Evolutionary conservation across 139 green algal genomes (phyloP).

Genomic region (Ettlia oleoabundans): DNA sequence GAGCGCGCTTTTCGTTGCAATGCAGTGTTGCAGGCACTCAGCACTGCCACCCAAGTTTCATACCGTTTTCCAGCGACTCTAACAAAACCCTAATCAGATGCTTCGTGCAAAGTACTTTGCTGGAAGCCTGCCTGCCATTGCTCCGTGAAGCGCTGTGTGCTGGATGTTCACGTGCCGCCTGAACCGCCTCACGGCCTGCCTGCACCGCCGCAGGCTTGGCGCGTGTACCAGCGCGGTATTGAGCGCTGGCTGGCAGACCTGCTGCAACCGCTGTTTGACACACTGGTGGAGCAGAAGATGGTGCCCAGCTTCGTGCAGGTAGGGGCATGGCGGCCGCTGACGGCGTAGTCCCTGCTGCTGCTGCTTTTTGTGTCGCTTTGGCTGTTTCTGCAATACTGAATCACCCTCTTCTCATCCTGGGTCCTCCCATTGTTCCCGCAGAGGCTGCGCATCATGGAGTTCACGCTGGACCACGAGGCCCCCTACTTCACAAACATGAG

Average conservation of each 20-base stretch:
- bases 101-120: no score
- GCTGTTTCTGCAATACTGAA: no score
- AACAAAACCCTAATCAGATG: no score
- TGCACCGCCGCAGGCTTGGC: slow-evolving; percentile 87
- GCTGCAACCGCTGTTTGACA: slow-evolving; percentile 94
- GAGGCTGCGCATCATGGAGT: slow-evolving; percentile 88
- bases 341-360: not conserved
- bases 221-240: slow-evolving; percentile 93
- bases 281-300: slow-evolving; percentile 63
- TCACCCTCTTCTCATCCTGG: not conserved
- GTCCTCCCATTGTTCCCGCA: slow-evolving; percentile 23
- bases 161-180: no score
- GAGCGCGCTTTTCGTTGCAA: no score
- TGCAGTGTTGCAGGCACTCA: not conserved
- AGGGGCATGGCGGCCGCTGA: no score
- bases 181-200: no score
- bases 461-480: slow-evolving; percentile 96
- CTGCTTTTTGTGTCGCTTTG: no score
- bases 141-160: not conserved
- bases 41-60: not conserved
- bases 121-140: not conserved
- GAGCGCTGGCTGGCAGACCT: slow-evolving; percentile 93
- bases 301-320: slow-evolving; percentile 67
- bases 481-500: slow-evolving; percentile 92
- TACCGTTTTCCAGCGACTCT: no score